Evolutionary conservation across 441 rosid genomes (phyloP).

Genomic region (Lepidium campestre): DNA sequence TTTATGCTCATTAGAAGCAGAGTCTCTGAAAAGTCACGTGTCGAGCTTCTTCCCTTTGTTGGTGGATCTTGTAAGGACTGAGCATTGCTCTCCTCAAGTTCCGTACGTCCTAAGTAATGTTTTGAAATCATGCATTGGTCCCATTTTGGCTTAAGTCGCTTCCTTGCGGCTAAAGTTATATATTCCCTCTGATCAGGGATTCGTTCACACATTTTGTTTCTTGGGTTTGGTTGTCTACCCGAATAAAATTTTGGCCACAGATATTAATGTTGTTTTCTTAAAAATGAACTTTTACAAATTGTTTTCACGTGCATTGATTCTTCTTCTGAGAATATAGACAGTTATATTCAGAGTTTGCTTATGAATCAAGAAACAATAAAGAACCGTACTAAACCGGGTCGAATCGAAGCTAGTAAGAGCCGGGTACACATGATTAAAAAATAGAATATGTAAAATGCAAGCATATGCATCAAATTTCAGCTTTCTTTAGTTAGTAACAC

Average conservation of each 20-base stretch:
- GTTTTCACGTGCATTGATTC: no score
- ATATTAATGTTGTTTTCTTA: background rate
- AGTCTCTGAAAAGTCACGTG: conserved; percentile 47
- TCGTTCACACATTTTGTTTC: background rate
- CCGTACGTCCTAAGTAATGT: conserved; percentile 55
- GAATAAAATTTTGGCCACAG: conserved; percentile 23
- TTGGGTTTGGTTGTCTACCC: conserved; percentile 4
- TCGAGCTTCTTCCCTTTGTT: conserved; percentile 67
- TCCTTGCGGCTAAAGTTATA: conserved; percentile 15
- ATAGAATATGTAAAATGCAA: background rate
- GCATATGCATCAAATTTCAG: background rate
- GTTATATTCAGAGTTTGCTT: background rate
- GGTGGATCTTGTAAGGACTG: conserved; percentile 76
- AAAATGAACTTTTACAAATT: background rate
- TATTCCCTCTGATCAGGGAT: background rate
- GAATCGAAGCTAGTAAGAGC: background rate
- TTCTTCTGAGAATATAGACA: no score
- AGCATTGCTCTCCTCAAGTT: conserved; percentile 85
- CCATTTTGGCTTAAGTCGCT: conserved; percentile 46
- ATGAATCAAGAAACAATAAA: background rate
- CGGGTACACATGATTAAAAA: background rate
- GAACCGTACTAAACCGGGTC: background rate
- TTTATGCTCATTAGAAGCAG: conserved; percentile 48
- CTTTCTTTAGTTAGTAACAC: background rate
- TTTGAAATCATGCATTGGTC: conserved; percentile 77